Conservation (phyloP, 257 asterid genomes). For the Gentiana macrophylla region DNA sequence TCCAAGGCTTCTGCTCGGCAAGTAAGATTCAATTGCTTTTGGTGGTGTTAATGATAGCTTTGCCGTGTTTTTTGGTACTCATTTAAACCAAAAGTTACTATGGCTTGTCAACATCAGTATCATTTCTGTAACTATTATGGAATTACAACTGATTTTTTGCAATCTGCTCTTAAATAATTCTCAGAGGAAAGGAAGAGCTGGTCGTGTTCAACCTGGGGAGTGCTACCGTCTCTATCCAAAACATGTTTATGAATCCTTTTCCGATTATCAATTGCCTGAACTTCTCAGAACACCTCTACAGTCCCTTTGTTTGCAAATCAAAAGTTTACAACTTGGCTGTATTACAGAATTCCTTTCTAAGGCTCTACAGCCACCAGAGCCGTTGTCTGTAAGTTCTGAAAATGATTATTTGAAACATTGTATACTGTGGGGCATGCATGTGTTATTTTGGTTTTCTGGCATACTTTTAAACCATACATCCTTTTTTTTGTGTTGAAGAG, state of each 20-base stretch:
- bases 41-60: not conserved
- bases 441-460: not conserved
- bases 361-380: conserved; percentile 91
- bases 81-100: not conserved
- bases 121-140: not conserved
- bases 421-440: not conserved
- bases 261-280: conserved; percentile 94
- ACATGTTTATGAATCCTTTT: conserved; percentile 73
- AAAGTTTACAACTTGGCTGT: conserved; percentile 83
- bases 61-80: not conserved
- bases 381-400: conserved; percentile 53
- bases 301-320: conserved; percentile 91
- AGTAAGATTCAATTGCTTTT: conserved; percentile 23
- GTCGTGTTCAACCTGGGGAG: conserved; percentile 99
- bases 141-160: not conserved
- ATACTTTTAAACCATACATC: not conserved
- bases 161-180: conserved; percentile 12
- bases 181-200: conserved; percentile 98
- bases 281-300: conserved; percentile 92
- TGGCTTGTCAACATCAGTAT: not conserved
- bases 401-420: too few relatives aligned
- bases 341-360: conserved; percentile 77
- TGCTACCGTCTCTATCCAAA: conserved; percentile 93
- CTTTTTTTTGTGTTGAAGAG: not conserved
- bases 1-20: conserved; percentile 96